Base-by-base conservation (phyloP, 441 rosid species). In the Pelargonium cotyledonis region DNA sequence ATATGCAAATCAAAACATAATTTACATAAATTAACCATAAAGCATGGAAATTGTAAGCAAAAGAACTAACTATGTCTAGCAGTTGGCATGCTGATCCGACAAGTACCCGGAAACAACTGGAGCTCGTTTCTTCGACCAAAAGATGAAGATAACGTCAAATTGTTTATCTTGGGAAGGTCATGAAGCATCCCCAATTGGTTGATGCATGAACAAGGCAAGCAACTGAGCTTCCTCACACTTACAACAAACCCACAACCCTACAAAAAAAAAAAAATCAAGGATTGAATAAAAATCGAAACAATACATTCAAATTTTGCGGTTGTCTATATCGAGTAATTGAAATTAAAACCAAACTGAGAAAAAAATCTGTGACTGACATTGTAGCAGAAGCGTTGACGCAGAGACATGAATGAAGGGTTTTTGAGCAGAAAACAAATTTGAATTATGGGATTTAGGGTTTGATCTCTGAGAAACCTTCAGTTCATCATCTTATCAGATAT, bases 21-120 rank as follows among this genome's bases (percentile, higher is more conserved):
- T 49, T 21, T 47, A 16, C 4, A 21, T 15, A 16, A 11, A 26
- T 12, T 19, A 64, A 19, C 3, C 14, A 60, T 9, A 57, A 8
- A 6, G 57, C 65, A 38, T 51, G 18, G 15, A 51, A 51, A n/a
- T 51, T 51, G 57, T 14, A 66, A 40, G 69, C 6, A 43, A 44
- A 41, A 11, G 61, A 68, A 80, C 89, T 78, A 73, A 85, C 87
- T 61, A 57, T 76, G 63, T 77, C 78, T 75, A 72, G 76, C 75
- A 70, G 57, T 68, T 11, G 55, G 79, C 55, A 79, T 73, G 72
- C 69, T 77, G 67, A 74, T 75, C 60, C 35, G 78, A 68, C 18
- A 23, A 46, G 23, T 63, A 58, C 63, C 73, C 1, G 68, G 66
- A 35, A 68, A 47, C 5, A 70, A 63, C 26, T 44, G 63, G 15